Percentiles rank a stretch among this genome's conserved stretches.
These are phyloP conservation scores for Rhytidhysteron rufulum DNA, from an alignment of 2,329 filamentous ascomycete species.

Conservation along the genomic window DNA sequence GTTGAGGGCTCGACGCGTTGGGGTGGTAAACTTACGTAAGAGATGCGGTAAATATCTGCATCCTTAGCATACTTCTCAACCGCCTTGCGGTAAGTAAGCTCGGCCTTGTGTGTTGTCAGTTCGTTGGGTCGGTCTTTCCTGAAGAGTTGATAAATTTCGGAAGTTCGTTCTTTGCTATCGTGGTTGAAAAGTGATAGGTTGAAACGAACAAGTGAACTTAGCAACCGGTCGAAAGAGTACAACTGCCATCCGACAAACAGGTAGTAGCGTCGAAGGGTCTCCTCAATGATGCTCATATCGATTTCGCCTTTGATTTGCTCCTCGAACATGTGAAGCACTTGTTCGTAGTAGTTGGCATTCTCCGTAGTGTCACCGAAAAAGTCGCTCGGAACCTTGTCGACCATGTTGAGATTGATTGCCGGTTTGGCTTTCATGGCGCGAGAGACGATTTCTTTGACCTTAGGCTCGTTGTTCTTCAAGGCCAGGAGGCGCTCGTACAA, in stretches of 20 bases:
- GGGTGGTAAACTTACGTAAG: slow-evolving; percentile 75
- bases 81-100: slow-evolving; percentile 86
- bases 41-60: slow-evolving; percentile 83
- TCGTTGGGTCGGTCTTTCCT: slow-evolving; percentile 75
- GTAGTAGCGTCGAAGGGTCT: slow-evolving; percentile 88
- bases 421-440: slow-evolving; percentile 74
- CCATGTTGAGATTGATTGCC: slow-evolving; percentile 76
- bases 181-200: slow-evolving; percentile 78
- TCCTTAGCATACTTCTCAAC: slow-evolving; percentile 93
- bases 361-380: slow-evolving; percentile 67
- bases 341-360: slow-evolving; percentile 74
- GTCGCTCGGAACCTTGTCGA: slow-evolving; percentile 69
- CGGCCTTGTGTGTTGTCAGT: slow-evolving; percentile 82
- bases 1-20: too few relatives aligned
- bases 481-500: slow-evolving; percentile 79
- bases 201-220: slow-evolving; percentile 75
- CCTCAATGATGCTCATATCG: slow-evolving; percentile 80
- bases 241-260: slow-evolving; percentile 87
- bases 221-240: slow-evolving; percentile 87
- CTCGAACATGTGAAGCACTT: slow-evolving; percentile 80
- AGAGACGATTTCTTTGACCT: slow-evolving; percentile 69
- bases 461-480: slow-evolving; percentile 74
- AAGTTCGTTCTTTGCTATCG: slow-evolving; percentile 89
- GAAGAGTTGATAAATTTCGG: slow-evolving; percentile 85
- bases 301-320: slow-evolving; percentile 79